phyloP scores from a whole-genome alignment of 306 rosid species.

The Vicia faba region DNA sequence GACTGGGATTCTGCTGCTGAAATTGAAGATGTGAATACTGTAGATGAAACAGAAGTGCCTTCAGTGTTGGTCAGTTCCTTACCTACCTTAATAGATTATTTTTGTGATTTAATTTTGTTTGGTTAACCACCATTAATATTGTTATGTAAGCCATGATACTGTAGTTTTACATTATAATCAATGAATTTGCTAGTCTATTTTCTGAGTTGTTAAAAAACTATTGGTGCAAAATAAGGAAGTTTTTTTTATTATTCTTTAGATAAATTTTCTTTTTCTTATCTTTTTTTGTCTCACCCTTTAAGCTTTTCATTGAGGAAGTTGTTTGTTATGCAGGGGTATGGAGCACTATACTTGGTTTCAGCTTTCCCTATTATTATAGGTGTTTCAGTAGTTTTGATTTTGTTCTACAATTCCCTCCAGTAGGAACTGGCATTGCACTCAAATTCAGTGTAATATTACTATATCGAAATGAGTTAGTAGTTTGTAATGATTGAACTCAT shows the following conservation, averaged over 20 bases:
- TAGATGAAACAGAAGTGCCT: constrained; percentile 74
- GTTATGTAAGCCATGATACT: constrained; percentile 17
- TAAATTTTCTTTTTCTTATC: not conserved
- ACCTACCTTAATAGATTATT: constrained; percentile 26
- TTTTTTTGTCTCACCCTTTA: constrained; percentile 7
- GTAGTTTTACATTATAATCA: constrained; percentile 7
- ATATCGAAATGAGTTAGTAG: constrained; percentile 35
- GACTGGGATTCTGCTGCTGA: constrained; percentile 99
- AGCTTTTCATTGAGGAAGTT: constrained; percentile 42
- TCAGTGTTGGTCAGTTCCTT: constrained; percentile 74
- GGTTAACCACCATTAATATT: constrained; percentile 18
- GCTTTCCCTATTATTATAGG: constrained; percentile 94
- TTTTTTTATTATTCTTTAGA: constrained; percentile 2
- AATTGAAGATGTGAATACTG: constrained; percentile 56
- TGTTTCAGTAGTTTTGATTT: constrained; percentile 81
- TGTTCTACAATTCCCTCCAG: constrained; percentile 90
- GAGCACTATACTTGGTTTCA: constrained; percentile 86
- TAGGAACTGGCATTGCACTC: constrained; percentile 42
- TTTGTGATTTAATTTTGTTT: constrained; percentile 30
- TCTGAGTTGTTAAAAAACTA: constrained; percentile 1
- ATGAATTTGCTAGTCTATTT: constrained; percentile 30
- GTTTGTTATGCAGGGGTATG: constrained; percentile 81
- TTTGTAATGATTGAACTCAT: too few species aligned
- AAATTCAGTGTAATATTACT: constrained; percentile 39
- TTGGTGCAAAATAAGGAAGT: constrained; percentile 22